Evolutionary conservation across 1,284 basidiomycete genomes (phyloP).

Genomic region (Cystobasidiaceae sp.): DNA sequence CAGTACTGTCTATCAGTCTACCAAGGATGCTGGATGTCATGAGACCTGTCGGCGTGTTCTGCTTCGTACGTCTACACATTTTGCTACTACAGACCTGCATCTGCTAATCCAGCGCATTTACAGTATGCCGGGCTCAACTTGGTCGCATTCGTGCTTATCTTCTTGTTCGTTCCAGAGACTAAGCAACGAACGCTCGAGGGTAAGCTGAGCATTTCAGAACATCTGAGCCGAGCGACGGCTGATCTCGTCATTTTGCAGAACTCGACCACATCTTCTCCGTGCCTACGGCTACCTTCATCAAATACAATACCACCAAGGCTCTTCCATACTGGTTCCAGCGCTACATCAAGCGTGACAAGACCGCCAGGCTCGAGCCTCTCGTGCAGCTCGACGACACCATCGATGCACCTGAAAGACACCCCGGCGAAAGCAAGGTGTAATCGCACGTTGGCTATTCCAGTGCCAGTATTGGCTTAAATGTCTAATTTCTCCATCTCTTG

Average conservation of each 20-base stretch:
- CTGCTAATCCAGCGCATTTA: slow-evolving; percentile 44
- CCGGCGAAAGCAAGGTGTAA: too few species aligned
- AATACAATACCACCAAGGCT: slow-evolving; percentile 30
- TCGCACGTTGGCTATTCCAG: too few species aligned
- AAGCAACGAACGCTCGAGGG: slow-evolving; percentile 3
- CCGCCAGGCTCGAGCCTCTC: slow-evolving; percentile 8
- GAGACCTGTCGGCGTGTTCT: not conserved
- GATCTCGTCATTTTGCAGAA: slow-evolving; percentile 57
- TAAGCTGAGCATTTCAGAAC: not conserved
- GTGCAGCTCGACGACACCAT: slow-evolving; percentile 10
- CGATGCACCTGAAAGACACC: not conserved
- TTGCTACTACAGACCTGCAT: not conserved
- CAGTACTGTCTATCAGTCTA: slow-evolving; percentile 43
- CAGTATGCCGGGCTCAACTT: slow-evolving; percentile 51
- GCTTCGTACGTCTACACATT: not conserved
- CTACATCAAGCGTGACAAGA: slow-evolving; percentile 29
- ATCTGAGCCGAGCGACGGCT: slow-evolving; percentile 42
- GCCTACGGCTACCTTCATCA: slow-evolving; percentile 24
- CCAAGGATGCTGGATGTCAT: slow-evolving; percentile 37
- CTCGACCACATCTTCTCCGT: slow-evolving; percentile 54
- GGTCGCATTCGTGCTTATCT: slow-evolving; percentile 45
- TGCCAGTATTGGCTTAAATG: too few species aligned
- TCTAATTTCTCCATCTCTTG: too few species aligned
- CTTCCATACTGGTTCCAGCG: slow-evolving; percentile 32
- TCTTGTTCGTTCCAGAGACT: slow-evolving; percentile 47